phyloP scores from a whole-genome alignment of 1,284 basidiomycete species.

The Crepidotus sp. region DNA sequence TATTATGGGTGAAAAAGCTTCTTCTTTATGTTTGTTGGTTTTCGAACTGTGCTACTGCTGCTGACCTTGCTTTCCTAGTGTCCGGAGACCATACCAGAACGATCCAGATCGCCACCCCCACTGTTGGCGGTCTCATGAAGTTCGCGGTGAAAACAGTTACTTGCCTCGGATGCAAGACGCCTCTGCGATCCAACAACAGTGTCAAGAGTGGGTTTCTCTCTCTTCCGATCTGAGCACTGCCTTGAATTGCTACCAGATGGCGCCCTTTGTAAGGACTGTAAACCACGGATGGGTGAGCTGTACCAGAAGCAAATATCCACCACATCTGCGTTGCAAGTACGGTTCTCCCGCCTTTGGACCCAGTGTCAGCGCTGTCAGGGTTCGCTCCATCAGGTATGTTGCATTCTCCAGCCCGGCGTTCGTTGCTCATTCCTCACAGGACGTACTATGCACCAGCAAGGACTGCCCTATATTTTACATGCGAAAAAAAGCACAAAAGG shows the following conservation, averaged over 20 bases:
- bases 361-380: conserved; percentile 96
- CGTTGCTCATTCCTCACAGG: conserved; percentile 36
- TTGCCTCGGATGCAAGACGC: conserved; percentile 89
- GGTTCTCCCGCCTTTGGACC: conserved; percentile 91
- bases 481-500: conserved; percentile 93
- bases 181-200: conserved; percentile 64
- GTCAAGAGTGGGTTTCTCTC: conserved; percentile 44
- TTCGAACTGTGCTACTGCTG: conserved; percentile 3
- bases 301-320: conserved; percentile 81
- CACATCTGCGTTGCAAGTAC: conserved; percentile 76
- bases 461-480: conserved; percentile 99
- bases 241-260: conserved; percentile 46
- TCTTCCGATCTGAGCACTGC: not conserved
- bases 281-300: conserved; percentile 73
- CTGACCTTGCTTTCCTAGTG: conserved; percentile 48
- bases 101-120: conserved; percentile 91
- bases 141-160: conserved; percentile 92
- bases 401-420: not conserved
- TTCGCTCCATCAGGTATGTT: conserved; percentile 77
- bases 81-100: conserved; percentile 89
- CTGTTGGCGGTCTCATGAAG: conserved; percentile 92
- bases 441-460: conserved; percentile 92
- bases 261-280: conserved; percentile 90
- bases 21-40: conserved; percentile 60
- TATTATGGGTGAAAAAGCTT: conserved; percentile 87